Base-by-base conservation (phyloP, 2,329 filamentous ascomycete genomes). In the Colletotrichum paranaense region DNA sequence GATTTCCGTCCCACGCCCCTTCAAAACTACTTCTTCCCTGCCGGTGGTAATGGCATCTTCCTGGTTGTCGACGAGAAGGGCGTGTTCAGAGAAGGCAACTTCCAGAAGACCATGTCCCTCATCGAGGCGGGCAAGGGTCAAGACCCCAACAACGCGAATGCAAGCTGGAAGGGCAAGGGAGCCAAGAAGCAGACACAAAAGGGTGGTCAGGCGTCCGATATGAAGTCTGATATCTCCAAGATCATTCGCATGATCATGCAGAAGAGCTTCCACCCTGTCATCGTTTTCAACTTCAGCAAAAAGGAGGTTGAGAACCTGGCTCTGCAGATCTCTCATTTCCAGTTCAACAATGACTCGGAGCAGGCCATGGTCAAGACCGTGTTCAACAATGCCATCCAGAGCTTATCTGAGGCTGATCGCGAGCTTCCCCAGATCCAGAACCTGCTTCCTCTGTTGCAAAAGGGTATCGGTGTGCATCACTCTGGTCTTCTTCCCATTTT, bases 221-320 rank as follows among this genome's bases (percentile, higher is more conserved):
- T 88, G 24, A 82, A 91, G 16, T 92, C 91, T 1, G 97, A 99
- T 83, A 98, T 99, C 74, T 95, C 95, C 86, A 98, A 98, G 88
- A 98, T 99, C 79, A 94, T 99, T 77, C 94, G 94, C 83, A 99
- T 99, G 97, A 97, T 98, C 78, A 97, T 99, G 92, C 89, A 94
- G 84, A 98, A 95, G 86, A 97, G 94, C 81, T 97, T 97, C 84
- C 98, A 99, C 79, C 97, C 97, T 0, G 97, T 98, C 78, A 99
- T 99, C 81, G 95, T 99, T 52, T 99, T 99, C 90, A 98, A 96
- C 84, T 99, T 99, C 86, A 98, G 95, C 88, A 99, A 99, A 86
- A 90, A 96, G 76, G 96, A 98, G 79, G 98, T 96, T 81, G 97
- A 99, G 84, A 92, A 92, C 75, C 92, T 97, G 82, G 97, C 97